phyloP scores from a whole-genome alignment of 305 asterid genomes.

The Striga hermonthica region DNA sequence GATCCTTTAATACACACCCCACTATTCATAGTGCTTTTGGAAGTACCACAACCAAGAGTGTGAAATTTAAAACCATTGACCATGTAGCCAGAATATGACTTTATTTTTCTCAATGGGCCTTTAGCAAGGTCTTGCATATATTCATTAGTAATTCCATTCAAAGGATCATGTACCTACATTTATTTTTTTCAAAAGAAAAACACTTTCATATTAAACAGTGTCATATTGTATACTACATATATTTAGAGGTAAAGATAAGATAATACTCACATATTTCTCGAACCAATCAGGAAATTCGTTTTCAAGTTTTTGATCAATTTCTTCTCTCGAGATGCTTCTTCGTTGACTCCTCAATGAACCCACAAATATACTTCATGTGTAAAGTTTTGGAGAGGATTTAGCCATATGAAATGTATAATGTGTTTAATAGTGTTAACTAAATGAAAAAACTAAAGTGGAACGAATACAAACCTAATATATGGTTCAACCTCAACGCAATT shows the following conservation, averaged over 20 bases:
- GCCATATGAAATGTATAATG: neutral
- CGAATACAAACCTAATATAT: neutral
- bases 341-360: neutral
- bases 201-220: neutral
- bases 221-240: too few species aligned
- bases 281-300: neutral
- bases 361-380: neutral
- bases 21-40: neutral
- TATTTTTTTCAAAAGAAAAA: too few species aligned
- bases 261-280: neutral
- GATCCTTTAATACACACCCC: neutral
- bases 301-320: neutral
- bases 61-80: too few species aligned
- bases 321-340: neutral
- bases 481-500: neutral
- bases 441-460: neutral
- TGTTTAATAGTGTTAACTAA: too few species aligned
- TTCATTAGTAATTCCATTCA: neutral
- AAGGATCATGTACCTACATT: neutral
- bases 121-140: too few species aligned
- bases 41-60: neutral
- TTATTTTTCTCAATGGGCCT: too few species aligned
- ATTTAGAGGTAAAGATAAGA: neutral
- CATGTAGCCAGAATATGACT: neutral
- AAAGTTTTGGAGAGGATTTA: too few species aligned